Evolutionary conservation across 768 basidiomycete species (phyloP), one percentile per base, ranked within the genome.

Genomic region (Rhodosporidiobolus odoratus): DNA sequence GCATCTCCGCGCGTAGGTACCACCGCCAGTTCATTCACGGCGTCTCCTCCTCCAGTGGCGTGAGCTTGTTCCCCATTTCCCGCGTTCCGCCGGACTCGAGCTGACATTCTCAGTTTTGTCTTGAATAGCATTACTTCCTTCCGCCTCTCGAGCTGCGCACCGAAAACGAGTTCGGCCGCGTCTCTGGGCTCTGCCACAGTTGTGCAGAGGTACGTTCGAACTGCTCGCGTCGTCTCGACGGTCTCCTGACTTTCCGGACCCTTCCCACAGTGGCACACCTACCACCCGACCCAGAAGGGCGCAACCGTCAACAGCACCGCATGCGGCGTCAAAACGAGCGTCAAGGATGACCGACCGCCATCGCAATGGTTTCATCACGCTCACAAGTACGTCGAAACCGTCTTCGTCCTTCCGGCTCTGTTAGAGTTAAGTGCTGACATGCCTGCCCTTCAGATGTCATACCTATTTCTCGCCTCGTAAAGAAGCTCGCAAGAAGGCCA

Each of bases 21-120:
- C 75, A 76, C 57, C 66, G 70, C 27, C 75, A 76, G 53, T 76
- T 71, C 59, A 57, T 70, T 13, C 75, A 76, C 47, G 75, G 75
- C 27, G 62, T 76, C 37, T 62, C 57, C 13, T 74, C 72, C 23
- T 63, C 62, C 38, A 74, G 72, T n/a, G 75, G 75, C 1, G 60
- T 66, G 25, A 34, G 65, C 47, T 52, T 12, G 23, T 10, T 21
- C 40, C 25, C 43, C 25, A 30, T 23, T 12, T 35, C 12, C 37
- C 27, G 32, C 9, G 19, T n/a, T 16, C 17, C 38, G 30, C 35
- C 34, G n/a, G 37, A 12, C 40, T 2, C 41, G 27, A 50, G 32
- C 32, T 52, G 32, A 35, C 45, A 35, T 48, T 50, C 25, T 59
- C 27, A 23, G 30, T 41, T 37, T 25, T 15, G 23, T 27, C 16